These are phyloP conservation scores for Penicillium paxilli DNA, from an alignment of 495 filamentous ascomycete species.

Conservation along the genomic window DNA sequence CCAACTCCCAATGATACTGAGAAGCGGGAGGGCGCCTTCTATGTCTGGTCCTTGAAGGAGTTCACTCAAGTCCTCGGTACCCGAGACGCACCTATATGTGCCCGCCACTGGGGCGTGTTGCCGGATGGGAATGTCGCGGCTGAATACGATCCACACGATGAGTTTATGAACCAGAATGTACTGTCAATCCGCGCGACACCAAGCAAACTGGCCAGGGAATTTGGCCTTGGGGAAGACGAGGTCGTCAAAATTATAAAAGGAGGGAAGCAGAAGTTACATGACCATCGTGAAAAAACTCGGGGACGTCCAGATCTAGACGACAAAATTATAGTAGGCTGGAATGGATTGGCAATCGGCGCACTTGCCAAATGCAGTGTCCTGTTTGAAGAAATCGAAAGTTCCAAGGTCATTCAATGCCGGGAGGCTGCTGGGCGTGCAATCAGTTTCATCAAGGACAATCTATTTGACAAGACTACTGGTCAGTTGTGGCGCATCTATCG, in stretches of 20 bases:
- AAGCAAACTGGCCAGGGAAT: slow-evolving; percentile 70
- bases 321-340: slow-evolving; percentile 86
- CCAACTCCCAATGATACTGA: slow-evolving; percentile 73
- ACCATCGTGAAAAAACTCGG: slow-evolving; percentile 72
- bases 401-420: slow-evolving; percentile 58
- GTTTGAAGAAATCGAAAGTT: slow-evolving; percentile 59
- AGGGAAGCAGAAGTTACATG: slow-evolving; percentile 68
- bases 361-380: slow-evolving; percentile 72
- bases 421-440: slow-evolving; percentile 68
- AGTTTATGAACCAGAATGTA: slow-evolving; percentile 80
- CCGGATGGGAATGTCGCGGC: slow-evolving; percentile 86
- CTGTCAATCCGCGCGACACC: slow-evolving; percentile 60
- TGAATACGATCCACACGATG: slow-evolving; percentile 84
- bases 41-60: slow-evolving; percentile 91
- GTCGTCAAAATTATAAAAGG: slow-evolving; percentile 68
- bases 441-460: slow-evolving; percentile 72
- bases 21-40: slow-evolving; percentile 92
- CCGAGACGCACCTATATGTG: slow-evolving; percentile 70
- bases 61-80: slow-evolving; percentile 75
- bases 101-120: slow-evolving; percentile 83
- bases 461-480: slow-evolving; percentile 66
- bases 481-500: slow-evolving; percentile 75
- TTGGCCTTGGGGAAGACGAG: slow-evolving; percentile 73
- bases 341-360: slow-evolving; percentile 85
- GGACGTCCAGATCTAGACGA: slow-evolving; percentile 84